Evolutionary conservation across 495 filamentous ascomycete species (phyloP).

Genomic region (Aspergillus taichungensis): DNA sequence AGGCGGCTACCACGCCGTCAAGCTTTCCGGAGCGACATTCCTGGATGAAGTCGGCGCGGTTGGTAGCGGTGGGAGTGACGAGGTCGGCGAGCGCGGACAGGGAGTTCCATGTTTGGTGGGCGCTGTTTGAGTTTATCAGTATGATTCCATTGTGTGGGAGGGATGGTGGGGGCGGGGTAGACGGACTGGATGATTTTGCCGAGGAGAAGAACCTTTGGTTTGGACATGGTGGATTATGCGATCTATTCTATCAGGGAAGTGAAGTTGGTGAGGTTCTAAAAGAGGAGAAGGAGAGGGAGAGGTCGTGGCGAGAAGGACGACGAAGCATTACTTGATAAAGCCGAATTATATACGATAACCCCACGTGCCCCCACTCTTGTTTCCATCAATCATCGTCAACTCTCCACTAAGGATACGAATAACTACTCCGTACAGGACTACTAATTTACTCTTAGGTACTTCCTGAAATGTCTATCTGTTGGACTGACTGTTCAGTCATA

Average conservation of each 20-base stretch:
- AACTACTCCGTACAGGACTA: too few relatives aligned
- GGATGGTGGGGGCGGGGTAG: not conserved
- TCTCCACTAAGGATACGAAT: too few relatives aligned
- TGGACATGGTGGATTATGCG: constrained; percentile 12
- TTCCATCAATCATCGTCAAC: not conserved
- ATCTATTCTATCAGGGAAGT: constrained; percentile 5
- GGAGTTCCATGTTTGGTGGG: constrained; percentile 39
- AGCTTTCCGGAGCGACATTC: constrained; percentile 64
- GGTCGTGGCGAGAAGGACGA: not conserved
- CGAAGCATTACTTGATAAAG: not conserved
- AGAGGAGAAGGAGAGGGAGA: not conserved
- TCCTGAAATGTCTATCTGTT: too few relatives aligned
- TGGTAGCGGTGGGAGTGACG: constrained; percentile 39
- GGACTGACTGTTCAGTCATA: too few relatives aligned
- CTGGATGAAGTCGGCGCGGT: constrained; percentile 58
- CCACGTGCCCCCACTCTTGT: constrained; percentile 8
- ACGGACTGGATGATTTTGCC: constrained; percentile 49
- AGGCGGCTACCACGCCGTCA: constrained; percentile 57
- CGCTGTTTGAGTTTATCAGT: constrained; percentile 14
- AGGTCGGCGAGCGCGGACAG: constrained; percentile 44
- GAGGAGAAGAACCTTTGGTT: constrained; percentile 48
- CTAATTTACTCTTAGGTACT: too few relatives aligned
- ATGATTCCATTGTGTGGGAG: not conserved
- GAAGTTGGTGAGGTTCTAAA: not conserved
- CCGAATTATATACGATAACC: not conserved